phyloP scores from a whole-genome alignment of 495 filamentous ascomycete species.

The Cercophora samala region DNA sequence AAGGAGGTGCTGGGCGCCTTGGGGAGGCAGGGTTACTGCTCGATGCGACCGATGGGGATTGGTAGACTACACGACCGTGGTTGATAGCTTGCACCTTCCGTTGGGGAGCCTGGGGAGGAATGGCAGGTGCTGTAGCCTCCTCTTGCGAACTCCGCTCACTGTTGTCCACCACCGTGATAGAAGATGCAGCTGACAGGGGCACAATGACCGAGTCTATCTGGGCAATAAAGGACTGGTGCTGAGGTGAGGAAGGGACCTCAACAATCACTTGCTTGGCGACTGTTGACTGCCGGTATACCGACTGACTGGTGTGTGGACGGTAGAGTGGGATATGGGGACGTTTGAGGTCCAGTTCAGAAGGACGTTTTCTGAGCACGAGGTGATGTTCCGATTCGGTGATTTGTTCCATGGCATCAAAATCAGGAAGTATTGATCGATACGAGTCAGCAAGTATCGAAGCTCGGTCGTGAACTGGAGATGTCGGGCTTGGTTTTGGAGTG shows the following conservation, averaged over 20 bases:
- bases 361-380: not conserved
- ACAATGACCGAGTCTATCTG: not conserved
- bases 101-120: not conserved
- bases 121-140: not conserved
- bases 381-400: not conserved
- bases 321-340: not conserved
- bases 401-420: conserved; percentile 16
- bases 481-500: too few species aligned
- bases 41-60: not conserved
- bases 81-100: not conserved
- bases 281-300: not conserved
- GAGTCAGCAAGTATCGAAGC: conserved; percentile 19
- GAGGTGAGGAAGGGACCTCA: not conserved
- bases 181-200: not conserved
- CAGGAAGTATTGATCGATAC: conserved; percentile 24
- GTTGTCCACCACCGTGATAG: not conserved
- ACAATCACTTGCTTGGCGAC: not conserved
- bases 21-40: not conserved
- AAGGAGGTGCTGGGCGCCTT: not conserved
- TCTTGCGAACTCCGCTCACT: not conserved
- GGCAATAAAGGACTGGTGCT: not conserved
- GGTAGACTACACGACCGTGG: not conserved
- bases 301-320: not conserved
- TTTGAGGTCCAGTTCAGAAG: not conserved
- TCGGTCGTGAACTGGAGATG: conserved; percentile 17